Base-by-base conservation (phyloP, 1,284 basidiomycete species). In the Cryptococcus jaspeensis region DNA sequence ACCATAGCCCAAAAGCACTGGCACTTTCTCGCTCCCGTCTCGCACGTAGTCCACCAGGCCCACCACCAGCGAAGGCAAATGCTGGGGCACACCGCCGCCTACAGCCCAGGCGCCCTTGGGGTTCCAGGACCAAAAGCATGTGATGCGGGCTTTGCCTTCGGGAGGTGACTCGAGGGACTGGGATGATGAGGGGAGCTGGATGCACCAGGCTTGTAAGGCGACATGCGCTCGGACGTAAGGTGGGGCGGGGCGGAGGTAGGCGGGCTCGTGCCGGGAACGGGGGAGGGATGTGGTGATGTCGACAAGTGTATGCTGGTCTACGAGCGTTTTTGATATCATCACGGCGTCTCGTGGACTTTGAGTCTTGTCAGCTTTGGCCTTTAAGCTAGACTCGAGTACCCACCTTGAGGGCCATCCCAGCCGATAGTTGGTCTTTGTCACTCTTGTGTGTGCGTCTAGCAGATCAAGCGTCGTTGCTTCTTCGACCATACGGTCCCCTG, bases 401-500 rank as follows among this genome's bases (percentile, higher is more conserved):
- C 71, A 93, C 90, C 88, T 95, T 53, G 92, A 92, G 56, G 95
- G 95, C 95, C 95, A 98, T 1, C 95, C 96, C 8, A 98, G 79
- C 6, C 87, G 86, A 73, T 91, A 98, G 66, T 92, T 89, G 0
- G 92, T 94, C 80, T 89, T 92, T 50, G 84, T 84, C 66, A 98
- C 88, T 59, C 90, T 82, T 4, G 92, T 95, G 58, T 84, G 83
- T 28, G 87, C 85, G 72, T 95, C 93, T 56, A 95, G 84, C 77
- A 92, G 82, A 75, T 97, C 93, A 43, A 98, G 77, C 16, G 92
- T 78, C 64, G 87, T 85, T 1, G 91, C 85, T 42, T 86, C 84
- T 65, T 96, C 90, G 9, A 97, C 93, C 55, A 93, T 87, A 15
- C 89, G 87, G 72, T 98, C 94, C 94, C 94, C 79, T 75, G 28